Percentiles rank a stretch among this genome's conserved stretches.
Conservation (phyloP, 805 yeast species). For the Candida namnaoensis region DNA sequence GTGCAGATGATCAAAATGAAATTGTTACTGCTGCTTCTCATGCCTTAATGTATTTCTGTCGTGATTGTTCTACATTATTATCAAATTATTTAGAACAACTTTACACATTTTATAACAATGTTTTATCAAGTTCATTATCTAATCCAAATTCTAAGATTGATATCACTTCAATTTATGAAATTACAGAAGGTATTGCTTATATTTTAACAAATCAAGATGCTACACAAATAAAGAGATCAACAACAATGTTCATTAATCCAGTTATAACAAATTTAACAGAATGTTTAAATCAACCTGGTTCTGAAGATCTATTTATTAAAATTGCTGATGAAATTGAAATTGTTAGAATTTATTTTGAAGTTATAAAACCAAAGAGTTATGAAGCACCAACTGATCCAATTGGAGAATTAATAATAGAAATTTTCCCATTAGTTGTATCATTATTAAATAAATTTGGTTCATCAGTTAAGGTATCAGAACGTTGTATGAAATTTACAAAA, state of each 20-base stretch:
- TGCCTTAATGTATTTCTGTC: slow-evolving; percentile 90
- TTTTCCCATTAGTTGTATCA: slow-evolving; percentile 50
- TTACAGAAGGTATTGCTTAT: slow-evolving; percentile 85
- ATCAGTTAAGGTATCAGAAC: slow-evolving; percentile 61
- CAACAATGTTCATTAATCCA: slow-evolving; percentile 60
- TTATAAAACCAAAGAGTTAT: slow-evolving; percentile 35
- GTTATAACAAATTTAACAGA: slow-evolving; percentile 39
- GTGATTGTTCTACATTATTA: slow-evolving; percentile 71
- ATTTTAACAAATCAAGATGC: slow-evolving; percentile 57
- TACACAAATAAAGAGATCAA: slow-evolving; percentile 41
- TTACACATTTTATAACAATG: slow-evolving; percentile 57
- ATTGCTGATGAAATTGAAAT: slow-evolving; percentile 74
- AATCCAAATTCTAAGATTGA: slow-evolving; percentile 36
- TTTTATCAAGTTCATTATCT: slow-evolving; percentile 25
- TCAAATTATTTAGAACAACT: slow-evolving; percentile 67
- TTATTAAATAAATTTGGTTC: slow-evolving; percentile 48
- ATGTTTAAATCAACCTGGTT: slow-evolving; percentile 11
- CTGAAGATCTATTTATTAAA: slow-evolving; percentile 29
- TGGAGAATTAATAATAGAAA: slow-evolving; percentile 42
- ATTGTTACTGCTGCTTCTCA: slow-evolving; percentile 83
- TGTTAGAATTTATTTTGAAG: slow-evolving; percentile 48
- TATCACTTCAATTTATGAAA: slow-evolving; percentile 61
- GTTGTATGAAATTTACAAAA: slow-evolving; percentile 61
- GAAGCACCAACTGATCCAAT: slow-evolving; percentile 33
- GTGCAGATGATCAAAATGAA: slow-evolving; percentile 14